These are phyloP conservation scores for Phytopythium kandeliae DNA, from an alignment of 352 stramenopile species.

Conservation along the genomic window DNA sequence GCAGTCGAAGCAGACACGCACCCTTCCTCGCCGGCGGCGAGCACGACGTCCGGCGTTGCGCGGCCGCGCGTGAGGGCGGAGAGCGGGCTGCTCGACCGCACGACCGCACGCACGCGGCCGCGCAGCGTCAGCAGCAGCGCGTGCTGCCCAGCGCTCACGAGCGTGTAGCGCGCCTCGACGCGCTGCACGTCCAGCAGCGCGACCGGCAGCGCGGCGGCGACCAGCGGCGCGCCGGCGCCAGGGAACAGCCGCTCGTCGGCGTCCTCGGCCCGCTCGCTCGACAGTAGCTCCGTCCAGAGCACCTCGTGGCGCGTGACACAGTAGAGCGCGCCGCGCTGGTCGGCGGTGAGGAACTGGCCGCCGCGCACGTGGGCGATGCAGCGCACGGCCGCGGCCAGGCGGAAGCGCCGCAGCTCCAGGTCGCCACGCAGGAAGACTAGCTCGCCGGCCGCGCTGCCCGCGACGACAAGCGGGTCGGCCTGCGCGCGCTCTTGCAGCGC, in stretches of 20 bases:
- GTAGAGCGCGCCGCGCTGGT: conserved; percentile 39
- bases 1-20: conserved; percentile 9
- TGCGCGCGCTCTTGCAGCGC: conserved; percentile 10
- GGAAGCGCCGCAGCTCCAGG: conserved; percentile 41
- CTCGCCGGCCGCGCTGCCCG: conserved; percentile 31
- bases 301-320: conserved; percentile 47
- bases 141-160: conserved; percentile 38
- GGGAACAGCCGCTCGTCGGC: conserved; percentile 26
- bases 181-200: conserved; percentile 41
- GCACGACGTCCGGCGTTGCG: conserved; percentile 13
- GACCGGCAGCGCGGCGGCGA: conserved; percentile 25
- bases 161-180: conserved; percentile 43
- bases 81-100: conserved; percentile 25
- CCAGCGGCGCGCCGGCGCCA: conserved; percentile 13
- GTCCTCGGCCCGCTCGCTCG: neutral
- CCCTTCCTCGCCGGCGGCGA: conserved; percentile 45
- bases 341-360: conserved; percentile 38
- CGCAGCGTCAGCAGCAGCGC: conserved; percentile 40
- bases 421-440: conserved; percentile 43
- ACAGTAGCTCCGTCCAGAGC: conserved; percentile 28
- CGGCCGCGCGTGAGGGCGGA: conserved; percentile 21
- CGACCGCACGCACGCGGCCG: conserved; percentile 20
- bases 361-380: conserved; percentile 22
- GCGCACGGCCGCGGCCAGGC: conserved; percentile 31
- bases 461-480: conserved; percentile 26